These are phyloP conservation scores for Zygosaccharomyces rouxii DNA, from an alignment of 805 yeast genomes.

Conservation along the genomic window DNA sequence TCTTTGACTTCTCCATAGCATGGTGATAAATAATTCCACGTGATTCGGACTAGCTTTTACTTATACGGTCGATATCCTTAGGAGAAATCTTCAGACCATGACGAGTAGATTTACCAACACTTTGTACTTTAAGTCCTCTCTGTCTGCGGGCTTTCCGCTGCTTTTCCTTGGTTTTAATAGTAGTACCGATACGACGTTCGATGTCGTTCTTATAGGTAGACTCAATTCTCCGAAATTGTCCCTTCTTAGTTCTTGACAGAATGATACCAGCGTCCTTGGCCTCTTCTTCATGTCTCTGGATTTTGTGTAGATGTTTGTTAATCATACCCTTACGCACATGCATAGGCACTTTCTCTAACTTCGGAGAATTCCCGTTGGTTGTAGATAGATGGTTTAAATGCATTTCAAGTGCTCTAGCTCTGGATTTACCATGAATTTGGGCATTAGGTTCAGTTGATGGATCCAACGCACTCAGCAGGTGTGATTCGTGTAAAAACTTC, in stretches of 20 bases:
- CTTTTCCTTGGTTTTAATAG: conserved; percentile 48
- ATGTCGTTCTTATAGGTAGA: conserved; percentile 38
- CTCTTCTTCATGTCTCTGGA: conserved; percentile 58
- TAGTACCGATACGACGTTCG: conserved; percentile 41
- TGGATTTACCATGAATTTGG: conserved; percentile 62
- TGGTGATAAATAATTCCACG: background rate
- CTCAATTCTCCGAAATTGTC: conserved; percentile 59
- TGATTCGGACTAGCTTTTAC: conserved; percentile 16
- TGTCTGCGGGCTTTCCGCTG: conserved; percentile 48
- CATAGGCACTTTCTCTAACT: conserved; percentile 82
- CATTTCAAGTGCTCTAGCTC: conserved; percentile 58
- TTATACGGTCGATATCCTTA: conserved; percentile 55
- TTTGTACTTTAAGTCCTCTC: conserved; percentile 72
- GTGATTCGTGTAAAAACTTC: conserved; percentile 66
- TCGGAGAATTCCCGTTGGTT: conserved; percentile 40
- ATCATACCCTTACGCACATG: conserved; percentile 80
- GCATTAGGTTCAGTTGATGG: conserved; percentile 37
- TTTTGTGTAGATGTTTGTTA: conserved; percentile 47
- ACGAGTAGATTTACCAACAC: conserved; percentile 71
- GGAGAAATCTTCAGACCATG: conserved; percentile 73
- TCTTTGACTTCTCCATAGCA: background rate
- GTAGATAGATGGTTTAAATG: conserved; percentile 49
- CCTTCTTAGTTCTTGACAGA: conserved; percentile 65
- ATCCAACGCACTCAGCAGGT: conserved; percentile 45
- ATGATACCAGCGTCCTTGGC: conserved; percentile 90